These are phyloP conservation scores for Gryganskiella cystojenkinii DNA, from an alignment of 192 early-diverging fungal species.

Conservation along the genomic window DNA sequence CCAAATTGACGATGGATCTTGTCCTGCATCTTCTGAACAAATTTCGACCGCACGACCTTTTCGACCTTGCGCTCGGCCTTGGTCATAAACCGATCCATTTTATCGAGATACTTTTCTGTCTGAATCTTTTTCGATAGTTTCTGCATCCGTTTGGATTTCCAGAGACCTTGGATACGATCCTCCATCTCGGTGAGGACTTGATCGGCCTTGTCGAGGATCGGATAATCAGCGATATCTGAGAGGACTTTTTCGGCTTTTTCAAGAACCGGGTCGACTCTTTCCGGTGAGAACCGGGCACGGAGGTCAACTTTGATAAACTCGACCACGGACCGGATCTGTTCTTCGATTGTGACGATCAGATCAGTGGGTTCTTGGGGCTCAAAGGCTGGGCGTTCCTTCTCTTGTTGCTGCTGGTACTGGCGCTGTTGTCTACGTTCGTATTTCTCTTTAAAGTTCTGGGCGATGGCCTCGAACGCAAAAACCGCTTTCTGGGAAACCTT, in stretches of 20 bases:
- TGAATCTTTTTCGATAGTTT: neutral
- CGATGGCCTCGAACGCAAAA: too few species aligned
- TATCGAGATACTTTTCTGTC: neutral
- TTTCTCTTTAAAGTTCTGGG: neutral
- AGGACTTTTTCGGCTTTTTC: constrained; percentile 3
- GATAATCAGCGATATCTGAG: neutral
- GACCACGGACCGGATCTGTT: neutral
- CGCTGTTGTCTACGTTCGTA: neutral
- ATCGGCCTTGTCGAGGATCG: neutral
- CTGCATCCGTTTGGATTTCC: neutral
- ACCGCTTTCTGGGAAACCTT: too few species aligned
- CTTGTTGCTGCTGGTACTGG: neutral
- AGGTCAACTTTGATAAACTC: neutral
- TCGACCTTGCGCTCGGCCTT: neutral
- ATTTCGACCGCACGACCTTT: neutral
- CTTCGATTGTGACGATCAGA: neutral
- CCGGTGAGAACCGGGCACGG: neutral
- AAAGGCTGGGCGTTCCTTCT: too few species aligned
- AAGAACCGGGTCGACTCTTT: neutral
- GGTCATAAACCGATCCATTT: neutral
- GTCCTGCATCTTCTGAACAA: neutral
- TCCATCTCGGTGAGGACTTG: neutral
- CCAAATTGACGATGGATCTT: neutral
- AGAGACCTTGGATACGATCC: neutral
- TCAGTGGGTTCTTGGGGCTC: constrained; percentile 3